Conservation (phyloP, 2,329 filamentous ascomycete genomes). For the Fonsecaea erecta region DNA sequence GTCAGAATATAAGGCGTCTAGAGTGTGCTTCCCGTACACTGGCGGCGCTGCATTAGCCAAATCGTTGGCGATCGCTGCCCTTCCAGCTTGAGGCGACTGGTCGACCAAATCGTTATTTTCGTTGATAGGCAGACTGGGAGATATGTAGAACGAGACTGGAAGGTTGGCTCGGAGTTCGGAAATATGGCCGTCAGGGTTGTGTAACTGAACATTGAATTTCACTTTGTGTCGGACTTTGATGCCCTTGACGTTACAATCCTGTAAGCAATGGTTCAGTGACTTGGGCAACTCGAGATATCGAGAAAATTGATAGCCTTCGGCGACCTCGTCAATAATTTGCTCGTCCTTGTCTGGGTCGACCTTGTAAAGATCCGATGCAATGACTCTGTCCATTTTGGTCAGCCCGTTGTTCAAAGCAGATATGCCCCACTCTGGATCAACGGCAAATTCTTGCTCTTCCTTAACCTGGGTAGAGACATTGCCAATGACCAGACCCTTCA, state of each 20-base stretch:
- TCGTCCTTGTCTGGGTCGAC: slow-evolving; percentile 68
- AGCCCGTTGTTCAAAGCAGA: slow-evolving; percentile 40
- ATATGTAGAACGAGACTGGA: slow-evolving; percentile 92
- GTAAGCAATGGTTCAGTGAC: slow-evolving; percentile 79
- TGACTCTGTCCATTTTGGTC: slow-evolving; percentile 65
- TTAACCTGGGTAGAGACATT: slow-evolving; percentile 79
- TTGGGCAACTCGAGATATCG: slow-evolving; percentile 73
- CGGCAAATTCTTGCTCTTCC: slow-evolving; percentile 73
- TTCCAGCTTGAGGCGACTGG: slow-evolving; percentile 58
- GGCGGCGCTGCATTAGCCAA: slow-evolving; percentile 77
- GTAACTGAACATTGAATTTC: slow-evolving; percentile 85
- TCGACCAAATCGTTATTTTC: slow-evolving; percentile 80
- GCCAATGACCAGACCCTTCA: slow-evolving; percentile 88
- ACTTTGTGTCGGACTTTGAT: slow-evolving; percentile 94
- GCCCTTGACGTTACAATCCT: slow-evolving; percentile 84
- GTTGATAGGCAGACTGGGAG: slow-evolving; percentile 86
- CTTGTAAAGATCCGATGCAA: slow-evolving; percentile 70
- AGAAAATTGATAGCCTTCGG: slow-evolving; percentile 65
- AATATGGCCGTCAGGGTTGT: slow-evolving; percentile 92
- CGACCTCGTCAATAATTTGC: slow-evolving; percentile 59
- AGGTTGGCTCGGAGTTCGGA: slow-evolving; percentile 85
- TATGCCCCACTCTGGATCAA: slow-evolving; percentile 52
- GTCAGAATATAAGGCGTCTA: slow-evolving; percentile 89
- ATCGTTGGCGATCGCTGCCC: slow-evolving; percentile 58
- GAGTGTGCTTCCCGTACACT: slow-evolving; percentile 84